Evolutionary conservation across 257 asterid species (phyloP).

Genomic region (Nicotiana attenuata): DNA sequence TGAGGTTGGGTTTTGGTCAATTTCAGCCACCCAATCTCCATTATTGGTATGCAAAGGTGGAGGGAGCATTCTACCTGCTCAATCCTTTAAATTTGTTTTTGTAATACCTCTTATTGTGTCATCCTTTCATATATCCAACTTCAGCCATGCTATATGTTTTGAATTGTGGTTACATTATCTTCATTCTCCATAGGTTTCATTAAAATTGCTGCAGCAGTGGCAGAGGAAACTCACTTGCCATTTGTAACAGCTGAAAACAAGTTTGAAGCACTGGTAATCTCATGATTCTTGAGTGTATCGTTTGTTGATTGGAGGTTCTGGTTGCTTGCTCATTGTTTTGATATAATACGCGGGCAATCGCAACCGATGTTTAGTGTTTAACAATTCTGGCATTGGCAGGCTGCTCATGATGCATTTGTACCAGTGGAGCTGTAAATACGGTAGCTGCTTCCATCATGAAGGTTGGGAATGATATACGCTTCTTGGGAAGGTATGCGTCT

Average conservation of each 20-base stretch:
- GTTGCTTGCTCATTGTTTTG: neutral
- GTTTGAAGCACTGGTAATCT: constrained; percentile 89
- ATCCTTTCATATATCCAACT: neutral
- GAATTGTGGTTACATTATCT: neutral
- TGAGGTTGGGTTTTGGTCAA: constrained; percentile 8
- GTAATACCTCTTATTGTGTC: constrained; percentile 3
- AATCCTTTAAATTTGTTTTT: neutral
- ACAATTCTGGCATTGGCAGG: constrained; percentile 42
- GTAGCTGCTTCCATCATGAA: constrained; percentile 87
- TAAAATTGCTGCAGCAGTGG: constrained; percentile 95
- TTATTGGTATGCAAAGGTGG: neutral
- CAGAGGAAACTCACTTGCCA: constrained; percentile 89
- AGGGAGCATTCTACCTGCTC: neutral
- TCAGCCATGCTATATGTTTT: neutral
- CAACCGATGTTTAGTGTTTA: neutral
- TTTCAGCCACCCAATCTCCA: neutral
- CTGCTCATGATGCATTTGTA: constrained; percentile 96
- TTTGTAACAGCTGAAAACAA: constrained; percentile 98
- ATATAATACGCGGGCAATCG: neutral
- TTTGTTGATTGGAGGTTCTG: neutral
- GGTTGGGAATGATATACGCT: constrained; percentile 92
- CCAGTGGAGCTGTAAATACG: constrained; percentile 93
- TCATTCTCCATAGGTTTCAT: constrained; percentile 54
- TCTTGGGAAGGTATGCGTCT: constrained; percentile 77
- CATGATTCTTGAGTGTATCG: constrained; percentile 8